Evolutionary conservation across 2,329 filamentous ascomycete species (phyloP).

Genomic region (Lachnellula suecica): DNA sequence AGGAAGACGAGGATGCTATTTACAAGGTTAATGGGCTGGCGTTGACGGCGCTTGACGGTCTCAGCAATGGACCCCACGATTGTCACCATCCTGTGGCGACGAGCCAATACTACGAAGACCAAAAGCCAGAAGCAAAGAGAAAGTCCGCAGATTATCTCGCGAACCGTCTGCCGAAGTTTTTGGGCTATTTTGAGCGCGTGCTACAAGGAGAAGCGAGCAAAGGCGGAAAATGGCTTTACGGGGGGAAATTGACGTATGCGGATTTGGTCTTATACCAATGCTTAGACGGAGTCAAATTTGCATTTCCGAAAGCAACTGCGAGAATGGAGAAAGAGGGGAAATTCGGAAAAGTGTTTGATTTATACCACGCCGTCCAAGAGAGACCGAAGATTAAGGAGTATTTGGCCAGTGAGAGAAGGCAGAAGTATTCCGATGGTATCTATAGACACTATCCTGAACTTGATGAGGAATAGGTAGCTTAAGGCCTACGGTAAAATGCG

Average conservation of each 20-base stretch:
- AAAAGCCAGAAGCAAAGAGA: slow-evolving; percentile 64
- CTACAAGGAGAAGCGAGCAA: slow-evolving; percentile 56
- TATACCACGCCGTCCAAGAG: slow-evolving; percentile 63
- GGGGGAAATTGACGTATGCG: slow-evolving; percentile 64
- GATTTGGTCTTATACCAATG: slow-evolving; percentile 43
- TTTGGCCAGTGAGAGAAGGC: slow-evolving; percentile 61
- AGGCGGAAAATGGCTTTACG: slow-evolving; percentile 65
- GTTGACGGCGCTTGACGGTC: slow-evolving; percentile 65
- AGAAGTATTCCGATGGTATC: slow-evolving; percentile 63
- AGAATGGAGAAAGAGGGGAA: slow-evolving; percentile 48
- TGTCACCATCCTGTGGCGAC: slow-evolving; percentile 70
- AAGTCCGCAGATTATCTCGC: slow-evolving; percentile 57
- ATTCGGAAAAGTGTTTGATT: slow-evolving; percentile 60
- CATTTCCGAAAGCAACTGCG: slow-evolving; percentile 68
- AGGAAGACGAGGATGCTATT: slow-evolving; percentile 41
- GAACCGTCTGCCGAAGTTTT: slow-evolving; percentile 68
- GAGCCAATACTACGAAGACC: slow-evolving; percentile 68
- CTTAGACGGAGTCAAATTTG: slow-evolving; percentile 52
- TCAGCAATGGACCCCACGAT: slow-evolving; percentile 72
- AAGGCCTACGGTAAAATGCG: too few species aligned
- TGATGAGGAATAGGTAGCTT: slow-evolving; percentile 43
- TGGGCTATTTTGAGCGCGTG: slow-evolving; percentile 69
- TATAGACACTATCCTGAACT: slow-evolving; percentile 74
- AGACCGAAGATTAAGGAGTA: slow-evolving; percentile 67
- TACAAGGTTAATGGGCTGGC: slow-evolving; percentile 62